These are phyloP conservation scores for Fomitiporia mediterranea DNA, from an alignment of 1,284 basidiomycete genomes.

Conservation along the genomic window DNA sequence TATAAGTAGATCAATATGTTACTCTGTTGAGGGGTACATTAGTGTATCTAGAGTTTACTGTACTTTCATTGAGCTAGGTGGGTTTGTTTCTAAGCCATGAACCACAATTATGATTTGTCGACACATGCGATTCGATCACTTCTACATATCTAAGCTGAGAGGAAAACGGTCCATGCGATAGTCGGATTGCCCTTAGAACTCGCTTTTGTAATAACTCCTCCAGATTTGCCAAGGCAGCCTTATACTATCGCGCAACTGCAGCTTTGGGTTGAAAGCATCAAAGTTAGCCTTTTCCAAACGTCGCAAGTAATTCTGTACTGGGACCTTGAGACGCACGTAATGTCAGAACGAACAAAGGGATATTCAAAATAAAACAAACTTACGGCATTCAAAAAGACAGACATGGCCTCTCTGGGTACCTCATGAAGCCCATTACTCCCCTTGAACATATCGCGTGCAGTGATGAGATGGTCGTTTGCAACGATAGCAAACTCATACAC, in stretches of 20 bases:
- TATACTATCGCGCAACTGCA: slow-evolving; percentile 79
- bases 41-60: too few relatives aligned
- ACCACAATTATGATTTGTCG: too few relatives aligned
- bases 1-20: background rate
- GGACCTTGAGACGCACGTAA: slow-evolving; percentile 48
- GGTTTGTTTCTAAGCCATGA: too few relatives aligned
- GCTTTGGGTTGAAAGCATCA: slow-evolving; percentile 70
- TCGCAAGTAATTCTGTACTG: slow-evolving; percentile 68
- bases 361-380: slow-evolving; percentile 32
- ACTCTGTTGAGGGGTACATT: too few relatives aligned
- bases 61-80: too few relatives aligned
- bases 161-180: too few relatives aligned
- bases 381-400: slow-evolving; percentile 77
- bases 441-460: slow-evolving; percentile 75
- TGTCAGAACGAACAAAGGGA: slow-evolving; percentile 12
- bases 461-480: slow-evolving; percentile 88
- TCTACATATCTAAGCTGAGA: too few relatives aligned
- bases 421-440: slow-evolving; percentile 45
- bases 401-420: slow-evolving; percentile 64
- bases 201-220: slow-evolving; percentile 60
- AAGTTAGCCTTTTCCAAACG: slow-evolving; percentile 78
- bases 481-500: slow-evolving; percentile 87
- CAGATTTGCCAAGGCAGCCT: slow-evolving; percentile 79
- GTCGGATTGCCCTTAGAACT: slow-evolving; percentile 40
- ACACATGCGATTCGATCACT: too few relatives aligned